Evolutionary conservation across 1,139 yeast genomes (phyloP).

Genomic region (Blastobotrys elegans): DNA sequence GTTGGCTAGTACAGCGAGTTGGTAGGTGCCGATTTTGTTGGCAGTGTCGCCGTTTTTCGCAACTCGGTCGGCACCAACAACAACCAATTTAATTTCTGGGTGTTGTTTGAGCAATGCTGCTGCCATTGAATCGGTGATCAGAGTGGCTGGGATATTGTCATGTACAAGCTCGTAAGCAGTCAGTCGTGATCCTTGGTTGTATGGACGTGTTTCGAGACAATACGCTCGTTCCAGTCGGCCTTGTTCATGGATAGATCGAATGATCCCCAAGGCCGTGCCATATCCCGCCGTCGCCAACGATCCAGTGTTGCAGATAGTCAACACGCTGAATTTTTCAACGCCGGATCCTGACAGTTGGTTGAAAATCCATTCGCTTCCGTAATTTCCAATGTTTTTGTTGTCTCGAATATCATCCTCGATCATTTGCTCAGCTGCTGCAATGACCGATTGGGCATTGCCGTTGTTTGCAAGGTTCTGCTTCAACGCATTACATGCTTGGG

Average conservation of each 20-base stretch:
- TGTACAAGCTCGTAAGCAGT: constrained; percentile 87
- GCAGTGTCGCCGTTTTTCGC: constrained; percentile 89
- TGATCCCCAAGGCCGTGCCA: constrained; percentile 92
- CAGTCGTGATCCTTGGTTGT: constrained; percentile 91
- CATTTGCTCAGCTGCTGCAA: constrained; percentile 51
- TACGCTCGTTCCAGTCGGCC: constrained; percentile 62
- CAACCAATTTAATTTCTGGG: constrained; percentile 70
- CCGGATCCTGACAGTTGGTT: constrained; percentile 1
- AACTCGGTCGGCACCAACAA: constrained; percentile 98
- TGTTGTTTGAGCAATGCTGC: constrained; percentile 54
- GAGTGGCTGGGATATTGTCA: constrained; percentile 80
- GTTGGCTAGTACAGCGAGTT: constrained; percentile 66
- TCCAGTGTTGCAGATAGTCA: constrained; percentile 61
- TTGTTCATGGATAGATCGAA: constrained; percentile 54
- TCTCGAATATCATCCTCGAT: constrained; percentile 73
- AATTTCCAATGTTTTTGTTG: constrained; percentile 70
- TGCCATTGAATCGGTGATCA: constrained; percentile 90
- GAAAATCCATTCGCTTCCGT: constrained; percentile 68
- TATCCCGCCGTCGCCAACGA: constrained; percentile 96
- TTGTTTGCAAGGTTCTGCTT: constrained; percentile 25
- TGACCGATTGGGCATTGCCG: constrained; percentile 30
- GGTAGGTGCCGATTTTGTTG: constrained; percentile 95
- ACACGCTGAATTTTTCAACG: constrained; percentile 50
- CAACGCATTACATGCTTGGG: constrained; percentile 69
- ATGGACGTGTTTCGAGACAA: constrained; percentile 93